Percentiles rank a stretch among this genome's conserved stretches.
Conservation (phyloP, 306 rosid species). For the Ammopiptanthus mongolicus region DNA sequence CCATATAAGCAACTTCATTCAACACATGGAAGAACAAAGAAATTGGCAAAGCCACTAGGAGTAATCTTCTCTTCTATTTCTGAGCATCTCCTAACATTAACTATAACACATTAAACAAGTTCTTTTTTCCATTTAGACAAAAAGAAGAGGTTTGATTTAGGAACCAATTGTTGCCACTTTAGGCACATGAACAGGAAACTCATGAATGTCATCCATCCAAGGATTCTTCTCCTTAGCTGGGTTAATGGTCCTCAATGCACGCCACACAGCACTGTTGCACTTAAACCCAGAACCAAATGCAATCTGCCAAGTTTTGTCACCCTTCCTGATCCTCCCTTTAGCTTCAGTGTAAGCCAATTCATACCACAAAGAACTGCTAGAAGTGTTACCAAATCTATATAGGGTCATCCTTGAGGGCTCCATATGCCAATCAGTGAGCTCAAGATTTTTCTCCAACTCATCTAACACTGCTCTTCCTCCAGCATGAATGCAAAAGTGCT, state of each 20-base stretch:
- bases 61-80: not conserved
- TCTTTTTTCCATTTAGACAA: not conserved
- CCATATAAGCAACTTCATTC: no score
- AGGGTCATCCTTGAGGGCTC: constrained; percentile 95
- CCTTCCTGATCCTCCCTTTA: constrained; percentile 70
- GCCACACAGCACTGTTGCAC: constrained; percentile 95
- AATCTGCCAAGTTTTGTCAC: constrained; percentile 87
- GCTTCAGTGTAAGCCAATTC: constrained; percentile 81
- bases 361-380: constrained; percentile 91
- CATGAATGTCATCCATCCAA: constrained; percentile 81
- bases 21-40: not conserved
- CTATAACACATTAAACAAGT: not conserved
- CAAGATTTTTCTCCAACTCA: constrained; percentile 73
- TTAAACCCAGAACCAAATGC: constrained; percentile 93
- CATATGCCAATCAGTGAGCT: constrained; percentile 80
- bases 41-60: not conserved
- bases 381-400: constrained; percentile 73
- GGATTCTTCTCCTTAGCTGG: constrained; percentile 69
- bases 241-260: constrained; percentile 56
- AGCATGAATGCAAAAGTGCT: constrained; percentile 84
- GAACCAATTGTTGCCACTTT: constrained; percentile 40
- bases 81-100: not conserved
- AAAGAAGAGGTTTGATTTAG: not conserved
- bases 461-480: constrained; percentile 86
- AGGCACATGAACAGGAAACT: constrained; percentile 76